phyloP scores from a whole-genome alignment of 129 eudicot species.

The Helianthus tuberosus region DNA sequence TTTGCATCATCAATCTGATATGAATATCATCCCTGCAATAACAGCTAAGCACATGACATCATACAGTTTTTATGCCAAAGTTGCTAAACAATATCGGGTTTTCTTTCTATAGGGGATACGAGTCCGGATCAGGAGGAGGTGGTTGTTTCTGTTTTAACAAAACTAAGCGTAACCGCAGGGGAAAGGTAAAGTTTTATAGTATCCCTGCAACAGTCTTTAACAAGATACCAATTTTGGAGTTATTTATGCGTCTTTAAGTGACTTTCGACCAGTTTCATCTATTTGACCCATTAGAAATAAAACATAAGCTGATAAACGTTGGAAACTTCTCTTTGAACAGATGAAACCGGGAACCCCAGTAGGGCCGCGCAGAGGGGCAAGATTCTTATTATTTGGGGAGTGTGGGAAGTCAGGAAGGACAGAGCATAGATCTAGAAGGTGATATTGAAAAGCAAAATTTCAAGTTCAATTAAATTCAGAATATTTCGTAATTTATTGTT shows the following conservation, averaged over 20 bases:
- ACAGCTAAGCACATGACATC: too few species aligned
- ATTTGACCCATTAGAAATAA: neutral
- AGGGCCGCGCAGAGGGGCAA: slow-evolving; percentile 55
- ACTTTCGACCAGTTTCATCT: neutral
- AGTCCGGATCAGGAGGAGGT: slow-evolving; percentile 72
- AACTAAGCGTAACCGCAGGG: slow-evolving; percentile 52
- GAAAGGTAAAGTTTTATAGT: slow-evolving; percentile 45
- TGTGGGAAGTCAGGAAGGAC: slow-evolving; percentile 62
- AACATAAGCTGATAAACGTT: neutral
- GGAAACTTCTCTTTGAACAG: slow-evolving; percentile 30
- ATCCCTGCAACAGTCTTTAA: too few species aligned
- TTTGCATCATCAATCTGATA: neutral
- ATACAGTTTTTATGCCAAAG: neutral
- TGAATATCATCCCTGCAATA: neutral
- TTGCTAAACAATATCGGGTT: slow-evolving; percentile 14
- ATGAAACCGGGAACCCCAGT: slow-evolving; percentile 59
- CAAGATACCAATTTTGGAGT: too few species aligned
- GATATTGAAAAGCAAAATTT: slow-evolving; percentile 31
- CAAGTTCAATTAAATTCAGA: slow-evolving; percentile 16
- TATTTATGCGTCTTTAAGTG: too few species aligned
- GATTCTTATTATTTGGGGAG: slow-evolving; percentile 70
- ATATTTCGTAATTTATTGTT: slow-evolving; percentile 18
- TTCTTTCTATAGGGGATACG: slow-evolving; percentile 58
- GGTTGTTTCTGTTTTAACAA: slow-evolving; percentile 84
- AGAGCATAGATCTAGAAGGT: slow-evolving; percentile 52